Evolutionary conservation across 345 rosid species (phyloP), one percentile per base, ranked within the genome.

Genomic region (Erucastrum elatum): DNA sequence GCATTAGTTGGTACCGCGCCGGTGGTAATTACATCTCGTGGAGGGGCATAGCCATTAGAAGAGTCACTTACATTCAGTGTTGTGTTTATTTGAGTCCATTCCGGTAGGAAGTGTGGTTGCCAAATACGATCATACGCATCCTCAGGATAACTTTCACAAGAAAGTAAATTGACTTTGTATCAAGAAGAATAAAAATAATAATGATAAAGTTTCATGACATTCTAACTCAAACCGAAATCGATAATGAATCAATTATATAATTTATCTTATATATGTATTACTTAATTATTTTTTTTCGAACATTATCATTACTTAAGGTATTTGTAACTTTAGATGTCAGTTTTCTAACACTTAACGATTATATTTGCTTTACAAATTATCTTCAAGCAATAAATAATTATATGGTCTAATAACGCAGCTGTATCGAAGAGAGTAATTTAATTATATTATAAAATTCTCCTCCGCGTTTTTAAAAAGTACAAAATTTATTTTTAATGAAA

Each of bases 91-190:
- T 15, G 71, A 0, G 51, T 68, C 77, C 80, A 83, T 0, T 56
- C 1, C 0, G 0, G 1, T 15, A 0, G 4, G 0, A 6, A 39
- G 8, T 1, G 6, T 10, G 87, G 84, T 26, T 0, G 0, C 86
- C 90, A 87, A 11, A 72, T 0, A 13, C 88, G 85, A 41, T 87
- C 88, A 44, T 58, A 55, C 1, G 17, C 60, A 55, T 55, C 60
- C 60, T 55, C 17, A 27, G 60, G 60, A 17, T 55, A 55, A 55
- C 60, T 55, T 8, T 27, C 60, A 55, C 60, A 6, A 13, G 0
- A 16, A 49, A 49, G 16, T 49, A 49, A 46, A 13, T n/a, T n/a
- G n/a, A n/a, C n/a, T n/a, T n/a, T n/a, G n/a, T n/a, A n/a, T n/a
- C n/a, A n/a, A n/a, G n/a, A n/a, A n/a, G n/a, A n/a, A n/a, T n/a